These are phyloP conservation scores for Phytophthora pinifolia DNA, from an alignment of 352 stramenopile species.

Conservation along the genomic window DNA sequence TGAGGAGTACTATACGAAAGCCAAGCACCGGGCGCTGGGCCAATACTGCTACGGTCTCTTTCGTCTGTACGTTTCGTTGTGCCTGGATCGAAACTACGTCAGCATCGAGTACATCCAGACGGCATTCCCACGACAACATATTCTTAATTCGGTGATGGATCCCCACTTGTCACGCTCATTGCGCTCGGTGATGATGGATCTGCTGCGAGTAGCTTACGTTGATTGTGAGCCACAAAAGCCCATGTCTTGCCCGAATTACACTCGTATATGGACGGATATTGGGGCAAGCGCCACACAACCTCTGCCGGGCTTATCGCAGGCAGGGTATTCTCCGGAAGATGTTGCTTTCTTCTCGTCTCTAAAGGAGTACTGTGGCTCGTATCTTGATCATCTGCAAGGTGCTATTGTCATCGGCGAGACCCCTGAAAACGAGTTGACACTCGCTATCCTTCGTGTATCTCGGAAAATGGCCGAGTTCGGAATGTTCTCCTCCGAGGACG, in stretches of 20 bases:
- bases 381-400: constrained; percentile 46
- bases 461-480: constrained; percentile 70
- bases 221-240: constrained; percentile 71
- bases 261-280: constrained; percentile 67
- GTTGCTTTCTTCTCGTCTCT: constrained; percentile 50
- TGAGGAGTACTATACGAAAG: constrained; percentile 56
- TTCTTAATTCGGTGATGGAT: constrained; percentile 55
- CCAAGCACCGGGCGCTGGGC: constrained; percentile 45
- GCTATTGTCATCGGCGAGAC: constrained; percentile 52
- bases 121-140: constrained; percentile 55
- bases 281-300: constrained; percentile 28
- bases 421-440: constrained; percentile 62
- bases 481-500: constrained; percentile 52
- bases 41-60: constrained; percentile 78
- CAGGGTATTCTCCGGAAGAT: constrained; percentile 42
- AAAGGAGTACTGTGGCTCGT: constrained; percentile 45
- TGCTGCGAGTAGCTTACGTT: constrained; percentile 65
- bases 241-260: constrained; percentile 64
- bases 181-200: constrained; percentile 64
- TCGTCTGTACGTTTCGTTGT: constrained; percentile 68
- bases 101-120: constrained; percentile 72
- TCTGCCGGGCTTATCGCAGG: constrained; percentile 30
- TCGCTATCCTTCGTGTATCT: constrained; percentile 52
- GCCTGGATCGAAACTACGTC: constrained; percentile 74
- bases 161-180: constrained; percentile 46